Base-by-base conservation (phyloP, 257 asterid species). In the Nemophila menziesii region DNA sequence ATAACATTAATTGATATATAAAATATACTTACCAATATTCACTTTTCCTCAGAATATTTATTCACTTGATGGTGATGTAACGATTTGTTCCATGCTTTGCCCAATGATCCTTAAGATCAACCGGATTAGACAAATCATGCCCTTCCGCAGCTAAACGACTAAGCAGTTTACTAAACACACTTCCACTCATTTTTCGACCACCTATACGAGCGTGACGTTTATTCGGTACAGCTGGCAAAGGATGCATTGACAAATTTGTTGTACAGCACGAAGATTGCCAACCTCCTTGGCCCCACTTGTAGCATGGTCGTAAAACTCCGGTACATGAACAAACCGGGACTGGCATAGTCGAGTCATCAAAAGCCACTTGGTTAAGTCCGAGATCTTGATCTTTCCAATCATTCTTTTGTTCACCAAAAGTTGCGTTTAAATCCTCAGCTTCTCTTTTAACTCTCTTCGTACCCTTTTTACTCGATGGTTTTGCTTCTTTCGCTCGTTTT, bases 221-320 rank as follows among this genome's bases (percentile, higher is more conserved):
- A 54, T 90, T 90, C 6, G 98, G 96, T 44, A 85, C 82, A 5
- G 93, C 92, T 0, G 98, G 98, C 39, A 90, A 73, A 0, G 96
- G 96, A 56, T 85, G 79, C 87, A 85, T 74, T 0, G 98, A 90
- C 54, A 90, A 37, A 52, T 73, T 90, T 36, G 76, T 90, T 0
- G 98, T 90, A 56, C 96, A 90, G 47, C 98, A 90, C 0, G 96
- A 81, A 1, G 98, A 90, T 18, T 90, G 98, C 98, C 98, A 90
- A 15, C 98, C 98, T n/a, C 98, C 98, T 16, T 74, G 84, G 11
- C 98, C 98, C 98, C 98, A 90, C 58, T 90, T 90, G 62, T 90
- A 90, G 77, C 98, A 90, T 3, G 94, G 79, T 72, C 96, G 74
- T 11, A 70, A 21, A 39, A 62, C 73, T 46, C 96, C 94, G 0